Conservation (phyloP, 192 early-diverging fungal species). For the Linnemannia zychae region DNA sequence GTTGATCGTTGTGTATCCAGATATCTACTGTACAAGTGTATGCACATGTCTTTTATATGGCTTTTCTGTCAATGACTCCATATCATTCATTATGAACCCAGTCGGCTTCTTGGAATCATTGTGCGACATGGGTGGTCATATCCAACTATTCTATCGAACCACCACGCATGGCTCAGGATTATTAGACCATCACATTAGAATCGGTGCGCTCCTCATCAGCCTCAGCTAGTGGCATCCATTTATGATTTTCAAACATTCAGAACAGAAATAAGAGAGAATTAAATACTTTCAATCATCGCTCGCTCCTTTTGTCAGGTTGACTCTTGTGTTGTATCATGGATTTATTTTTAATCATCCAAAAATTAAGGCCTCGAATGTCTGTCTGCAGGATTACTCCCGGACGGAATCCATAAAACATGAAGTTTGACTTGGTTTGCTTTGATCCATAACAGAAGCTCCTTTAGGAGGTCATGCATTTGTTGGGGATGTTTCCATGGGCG, state of each 20-base stretch:
- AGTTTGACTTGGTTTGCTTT: no score
- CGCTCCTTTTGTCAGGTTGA: no score
- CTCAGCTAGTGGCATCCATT: background rate
- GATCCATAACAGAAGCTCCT: no score
- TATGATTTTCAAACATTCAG: background rate
- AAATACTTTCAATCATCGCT: background rate
- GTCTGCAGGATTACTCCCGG: no score
- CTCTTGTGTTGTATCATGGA: no score
- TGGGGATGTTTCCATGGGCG: no score
- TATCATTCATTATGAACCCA: constrained; percentile 4
- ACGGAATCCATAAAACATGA: no score
- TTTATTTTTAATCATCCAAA: no score
- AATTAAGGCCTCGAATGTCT: no score
- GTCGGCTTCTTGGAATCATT: constrained; percentile 4
- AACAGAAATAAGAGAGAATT: no score
- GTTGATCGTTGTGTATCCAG: no score
- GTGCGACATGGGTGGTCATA: background rate
- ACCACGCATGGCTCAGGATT: constrained; percentile 13
- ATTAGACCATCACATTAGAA: background rate
- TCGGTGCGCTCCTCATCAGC: background rate
- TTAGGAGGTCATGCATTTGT: no score
- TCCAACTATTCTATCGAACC: constrained; percentile 9
- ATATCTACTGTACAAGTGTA: background rate
- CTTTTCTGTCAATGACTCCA: background rate
- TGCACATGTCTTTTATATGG: background rate